A percentile compares a stretch with the other conserved stretches of the same genome.
Conservation (phyloP, 2,329 filamentous ascomycete species). For the Lecanicillium sp. region DNA sequence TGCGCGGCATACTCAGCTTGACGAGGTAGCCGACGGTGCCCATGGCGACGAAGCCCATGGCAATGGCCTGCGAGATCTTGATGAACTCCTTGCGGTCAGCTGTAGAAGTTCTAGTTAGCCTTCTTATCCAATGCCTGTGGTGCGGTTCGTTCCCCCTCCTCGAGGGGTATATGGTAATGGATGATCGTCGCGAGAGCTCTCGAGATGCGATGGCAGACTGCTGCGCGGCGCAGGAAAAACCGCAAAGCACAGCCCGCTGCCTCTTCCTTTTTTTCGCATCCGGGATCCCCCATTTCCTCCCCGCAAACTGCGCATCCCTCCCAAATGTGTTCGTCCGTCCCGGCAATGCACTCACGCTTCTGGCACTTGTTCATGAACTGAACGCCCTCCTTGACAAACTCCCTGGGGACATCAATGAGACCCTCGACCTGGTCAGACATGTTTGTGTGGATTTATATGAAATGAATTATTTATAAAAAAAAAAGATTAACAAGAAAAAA, state of each 20-base stretch:
- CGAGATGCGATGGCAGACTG: too few species aligned
- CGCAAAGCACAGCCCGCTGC: too few species aligned
- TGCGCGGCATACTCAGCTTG: slow-evolving; percentile 53
- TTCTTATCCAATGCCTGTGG: too few species aligned
- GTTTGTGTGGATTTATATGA: slow-evolving; percentile 15
- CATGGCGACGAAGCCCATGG: slow-evolving; percentile 65
- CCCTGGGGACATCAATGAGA: slow-evolving; percentile 61
- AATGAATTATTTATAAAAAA: too few species aligned
- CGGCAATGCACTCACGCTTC: slow-evolving; percentile 56
- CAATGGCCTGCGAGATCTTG: slow-evolving; percentile 52
- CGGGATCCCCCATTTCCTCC: too few species aligned
- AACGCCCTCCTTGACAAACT: slow-evolving; percentile 40
- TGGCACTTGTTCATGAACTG: slow-evolving; percentile 58
- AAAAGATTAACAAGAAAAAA: too few species aligned
- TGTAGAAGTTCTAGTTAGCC: slow-evolving; percentile 15
- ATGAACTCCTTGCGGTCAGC: slow-evolving; percentile 40
- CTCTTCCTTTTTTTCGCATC: neutral
- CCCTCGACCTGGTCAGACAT: slow-evolving; percentile 45
- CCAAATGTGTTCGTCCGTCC: neutral
- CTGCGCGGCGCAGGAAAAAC: too few species aligned
- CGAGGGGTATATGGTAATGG: too few species aligned
- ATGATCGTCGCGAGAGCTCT: too few species aligned
- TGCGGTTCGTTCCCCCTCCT: too few species aligned
- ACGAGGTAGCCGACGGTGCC: slow-evolving; percentile 64
- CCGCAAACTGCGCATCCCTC: neutral